Evolutionary conservation across 2,329 filamentous ascomycete genomes (phyloP).

Genomic region (Penicillium sp.): DNA sequence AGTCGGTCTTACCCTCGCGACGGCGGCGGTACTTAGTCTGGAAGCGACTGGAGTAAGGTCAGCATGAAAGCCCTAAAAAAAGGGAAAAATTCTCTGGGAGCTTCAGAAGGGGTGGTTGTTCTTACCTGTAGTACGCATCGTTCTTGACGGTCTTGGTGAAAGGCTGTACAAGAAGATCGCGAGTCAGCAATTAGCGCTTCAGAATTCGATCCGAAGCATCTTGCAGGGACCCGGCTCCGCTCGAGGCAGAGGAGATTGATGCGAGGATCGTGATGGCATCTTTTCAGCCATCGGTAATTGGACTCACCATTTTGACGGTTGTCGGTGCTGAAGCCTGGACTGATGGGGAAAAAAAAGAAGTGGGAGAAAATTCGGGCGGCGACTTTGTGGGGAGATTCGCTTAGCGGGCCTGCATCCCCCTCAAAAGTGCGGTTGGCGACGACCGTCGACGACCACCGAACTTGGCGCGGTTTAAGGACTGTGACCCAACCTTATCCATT

Average conservation of each 20-base stretch:
- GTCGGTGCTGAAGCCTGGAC: slow-evolving; percentile 36
- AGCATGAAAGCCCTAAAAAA: slow-evolving; percentile 10
- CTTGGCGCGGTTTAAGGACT: slow-evolving; percentile 4
- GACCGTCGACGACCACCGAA: slow-evolving; percentile 23
- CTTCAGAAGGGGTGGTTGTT: slow-evolving; percentile 6
- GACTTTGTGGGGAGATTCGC: slow-evolving; percentile 45
- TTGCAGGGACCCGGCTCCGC: slow-evolving; percentile 75
- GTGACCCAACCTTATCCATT: background rate
- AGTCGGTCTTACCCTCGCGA: slow-evolving; percentile 96
- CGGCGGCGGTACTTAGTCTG: slow-evolving; percentile 99
- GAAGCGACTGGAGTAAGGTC: slow-evolving; percentile 68
- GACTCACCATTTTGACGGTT: slow-evolving; percentile 48
- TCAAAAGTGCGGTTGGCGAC: slow-evolving; percentile 41
- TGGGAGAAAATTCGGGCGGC: slow-evolving; percentile 32
- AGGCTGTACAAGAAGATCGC: slow-evolving; percentile 61
- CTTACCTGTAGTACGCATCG: slow-evolving; percentile 97
- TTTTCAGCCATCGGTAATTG: slow-evolving; percentile 29
- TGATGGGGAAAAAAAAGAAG: slow-evolving; percentile 32
- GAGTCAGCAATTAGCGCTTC: slow-evolving; percentile 99
- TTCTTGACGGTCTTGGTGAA: slow-evolving; percentile 97
- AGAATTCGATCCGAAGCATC: slow-evolving; percentile 91
- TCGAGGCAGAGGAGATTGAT: slow-evolving; percentile 16
- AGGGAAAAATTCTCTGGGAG: background rate
- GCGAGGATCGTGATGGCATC: slow-evolving; percentile 14
- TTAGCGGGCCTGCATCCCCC: slow-evolving; percentile 41